Evolutionary conservation across 306 rosid genomes (phyloP).

Genomic region (Oemleria cerasiformis): DNA sequence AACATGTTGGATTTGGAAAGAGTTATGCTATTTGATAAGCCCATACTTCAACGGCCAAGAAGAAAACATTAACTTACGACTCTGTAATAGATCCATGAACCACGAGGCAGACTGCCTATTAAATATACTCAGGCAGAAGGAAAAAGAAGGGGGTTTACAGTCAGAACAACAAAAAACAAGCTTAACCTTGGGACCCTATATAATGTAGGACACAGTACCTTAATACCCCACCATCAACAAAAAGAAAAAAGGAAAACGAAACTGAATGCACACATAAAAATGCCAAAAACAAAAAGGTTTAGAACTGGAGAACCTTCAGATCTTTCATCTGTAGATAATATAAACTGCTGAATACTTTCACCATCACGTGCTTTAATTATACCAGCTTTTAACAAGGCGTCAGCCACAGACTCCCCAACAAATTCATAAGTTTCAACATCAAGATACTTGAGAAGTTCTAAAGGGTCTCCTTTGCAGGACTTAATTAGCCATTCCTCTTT

Average conservation of each 20-base stretch:
- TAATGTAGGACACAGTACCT: too few species aligned
- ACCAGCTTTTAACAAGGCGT: slow-evolving; percentile 60
- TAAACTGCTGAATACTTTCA: slow-evolving; percentile 56
- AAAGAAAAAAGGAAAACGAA: background rate
- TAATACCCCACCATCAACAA: too few species aligned
- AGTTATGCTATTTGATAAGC: too few species aligned
- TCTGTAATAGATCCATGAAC: too few species aligned
- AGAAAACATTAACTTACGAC: too few species aligned
- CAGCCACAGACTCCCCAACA: slow-evolving; percentile 82
- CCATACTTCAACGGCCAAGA: too few species aligned
- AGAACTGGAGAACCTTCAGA: slow-evolving; percentile 48
- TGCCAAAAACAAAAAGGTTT: background rate
- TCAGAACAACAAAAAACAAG: too few species aligned
- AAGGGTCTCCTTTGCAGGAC: slow-evolving; percentile 66
- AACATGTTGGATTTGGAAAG: background rate
- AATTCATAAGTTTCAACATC: slow-evolving; percentile 96
- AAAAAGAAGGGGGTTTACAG: too few species aligned
- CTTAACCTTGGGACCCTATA: too few species aligned
- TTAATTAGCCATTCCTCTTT: slow-evolving; percentile 86
- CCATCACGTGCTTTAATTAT: slow-evolving; percentile 51
- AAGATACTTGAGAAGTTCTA: slow-evolving; percentile 78
- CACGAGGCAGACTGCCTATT: too few species aligned
- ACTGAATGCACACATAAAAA: background rate
- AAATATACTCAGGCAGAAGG: too few species aligned
- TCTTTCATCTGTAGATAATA: slow-evolving; percentile 31